These are phyloP conservation scores for Microdochium paspali DNA, from an alignment of 2,329 filamentous ascomycete genomes.

Conservation along the genomic window DNA sequence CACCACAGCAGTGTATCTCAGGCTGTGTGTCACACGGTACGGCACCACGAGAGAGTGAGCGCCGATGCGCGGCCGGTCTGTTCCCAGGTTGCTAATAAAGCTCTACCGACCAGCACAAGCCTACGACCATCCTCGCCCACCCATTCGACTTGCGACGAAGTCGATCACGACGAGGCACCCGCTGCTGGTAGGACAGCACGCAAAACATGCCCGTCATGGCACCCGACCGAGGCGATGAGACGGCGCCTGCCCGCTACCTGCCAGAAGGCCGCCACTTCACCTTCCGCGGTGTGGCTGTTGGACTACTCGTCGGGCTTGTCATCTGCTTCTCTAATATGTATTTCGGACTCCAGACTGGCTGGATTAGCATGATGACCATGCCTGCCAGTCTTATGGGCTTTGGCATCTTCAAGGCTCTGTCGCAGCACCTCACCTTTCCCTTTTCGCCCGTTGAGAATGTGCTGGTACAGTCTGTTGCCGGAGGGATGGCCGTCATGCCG, in stretches of 20 bases:
- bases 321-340: slow-evolving; percentile 98
- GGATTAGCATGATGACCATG: slow-evolving; percentile 85
- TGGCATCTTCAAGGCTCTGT: slow-evolving; percentile 77
- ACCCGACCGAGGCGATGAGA: background rate
- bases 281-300: slow-evolving; percentile 66
- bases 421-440: slow-evolving; percentile 63
- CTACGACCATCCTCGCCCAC: background rate
- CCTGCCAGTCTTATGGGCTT: slow-evolving; percentile 90
- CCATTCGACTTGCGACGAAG: background rate
- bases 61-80: background rate
- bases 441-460: slow-evolving; percentile 97
- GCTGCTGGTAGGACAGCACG: background rate
- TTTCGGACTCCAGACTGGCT: slow-evolving; percentile 84
- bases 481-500: slow-evolving; percentile 93
- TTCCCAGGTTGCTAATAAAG: too few relatives aligned
- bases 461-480: slow-evolving; percentile 89
- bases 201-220: background rate
- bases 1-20: background rate
- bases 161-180: background rate
- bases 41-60: background rate
- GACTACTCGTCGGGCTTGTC: slow-evolving; percentile 74
- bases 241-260: slow-evolving; percentile 11
- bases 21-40: background rate
- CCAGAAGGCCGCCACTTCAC: slow-evolving; percentile 66
- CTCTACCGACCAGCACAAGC: too few relatives aligned